Evolutionary conservation across 176 grass and related monocot genomes (phyloP).

Genomic region (Cymbopogon citratus): DNA sequence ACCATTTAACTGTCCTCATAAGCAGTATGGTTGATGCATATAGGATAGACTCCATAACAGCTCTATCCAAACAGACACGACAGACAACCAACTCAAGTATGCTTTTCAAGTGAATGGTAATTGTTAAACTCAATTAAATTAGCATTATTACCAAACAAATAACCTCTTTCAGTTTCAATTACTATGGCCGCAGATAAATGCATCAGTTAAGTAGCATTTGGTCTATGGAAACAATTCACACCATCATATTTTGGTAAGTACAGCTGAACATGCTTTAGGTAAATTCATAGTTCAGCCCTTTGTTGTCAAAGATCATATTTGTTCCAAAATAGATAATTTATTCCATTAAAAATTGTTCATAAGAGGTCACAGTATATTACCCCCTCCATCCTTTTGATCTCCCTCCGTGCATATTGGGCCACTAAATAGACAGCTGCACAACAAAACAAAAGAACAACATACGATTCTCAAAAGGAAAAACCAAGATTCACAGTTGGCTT

Average conservation of each 20-base stretch:
- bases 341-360: not conserved
- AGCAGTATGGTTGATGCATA: slow-evolving; percentile 1
- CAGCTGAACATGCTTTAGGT: not conserved
- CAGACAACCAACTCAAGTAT: not conserved
- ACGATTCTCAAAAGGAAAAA: not conserved
- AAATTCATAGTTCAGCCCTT: not conserved
- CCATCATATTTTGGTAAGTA: not conserved
- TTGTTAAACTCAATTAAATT: not conserved
- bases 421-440: slow-evolving; percentile 79
- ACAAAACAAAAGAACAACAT: slow-evolving; percentile 22
- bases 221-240: not conserved
- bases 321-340: not conserved
- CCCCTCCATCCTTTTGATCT: slow-evolving; percentile 92
- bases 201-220: not conserved
- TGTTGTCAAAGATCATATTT: slow-evolving; percentile 4
- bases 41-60: not conserved
- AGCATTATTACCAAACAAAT: slow-evolving; percentile 3
- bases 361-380: slow-evolving; percentile 40
- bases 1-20: slow-evolving; percentile 9
- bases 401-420: slow-evolving; percentile 67
- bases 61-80: slow-evolving; percentile 11
- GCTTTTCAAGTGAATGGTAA: not conserved
- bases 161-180: slow-evolving; percentile 1
- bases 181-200: not conserved
- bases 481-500: not conserved